phyloP scores from a whole-genome alignment of 1,139 yeast species.

The Geotrichum reessii region DNA sequence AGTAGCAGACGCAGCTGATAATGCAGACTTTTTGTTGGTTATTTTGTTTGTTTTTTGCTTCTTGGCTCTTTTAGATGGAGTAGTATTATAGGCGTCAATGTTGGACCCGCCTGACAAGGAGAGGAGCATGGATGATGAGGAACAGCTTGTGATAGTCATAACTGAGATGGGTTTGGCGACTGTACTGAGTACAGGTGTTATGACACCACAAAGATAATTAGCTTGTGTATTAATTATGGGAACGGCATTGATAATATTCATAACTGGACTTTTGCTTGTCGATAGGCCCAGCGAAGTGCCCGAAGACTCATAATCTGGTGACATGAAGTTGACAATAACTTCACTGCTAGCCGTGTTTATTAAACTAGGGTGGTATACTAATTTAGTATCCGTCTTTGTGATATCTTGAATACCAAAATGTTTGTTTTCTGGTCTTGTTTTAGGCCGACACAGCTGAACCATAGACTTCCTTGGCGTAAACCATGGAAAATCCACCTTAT shows the following conservation, averaged over 20 bases:
- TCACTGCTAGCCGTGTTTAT: background rate
- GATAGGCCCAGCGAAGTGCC: background rate
- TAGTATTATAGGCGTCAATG: background rate
- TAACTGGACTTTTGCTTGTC: background rate
- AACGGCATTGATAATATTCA: background rate
- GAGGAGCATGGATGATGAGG: background rate
- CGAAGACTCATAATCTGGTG: no score
- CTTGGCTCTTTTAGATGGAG: background rate
- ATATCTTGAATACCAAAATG: background rate
- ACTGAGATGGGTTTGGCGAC: background rate
- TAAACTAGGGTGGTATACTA: background rate
- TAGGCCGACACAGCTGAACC: background rate
- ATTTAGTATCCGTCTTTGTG: background rate
- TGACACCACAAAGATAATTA: background rate
- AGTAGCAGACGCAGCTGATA: background rate
- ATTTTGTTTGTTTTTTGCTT: background rate
- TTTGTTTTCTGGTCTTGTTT: background rate
- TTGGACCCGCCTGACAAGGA: background rate
- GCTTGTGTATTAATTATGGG: background rate
- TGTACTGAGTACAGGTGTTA: background rate
- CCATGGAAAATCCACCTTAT: conserved; percentile 15
- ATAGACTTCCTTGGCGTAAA: conserved; percentile 3
- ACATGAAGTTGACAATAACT: background rate
- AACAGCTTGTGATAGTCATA: background rate
- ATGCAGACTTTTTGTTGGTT: background rate